These are phyloP conservation scores for Fonsecaea multimorphosa DNA, from an alignment of 2,329 filamentous ascomycete species.

Conservation along the genomic window DNA sequence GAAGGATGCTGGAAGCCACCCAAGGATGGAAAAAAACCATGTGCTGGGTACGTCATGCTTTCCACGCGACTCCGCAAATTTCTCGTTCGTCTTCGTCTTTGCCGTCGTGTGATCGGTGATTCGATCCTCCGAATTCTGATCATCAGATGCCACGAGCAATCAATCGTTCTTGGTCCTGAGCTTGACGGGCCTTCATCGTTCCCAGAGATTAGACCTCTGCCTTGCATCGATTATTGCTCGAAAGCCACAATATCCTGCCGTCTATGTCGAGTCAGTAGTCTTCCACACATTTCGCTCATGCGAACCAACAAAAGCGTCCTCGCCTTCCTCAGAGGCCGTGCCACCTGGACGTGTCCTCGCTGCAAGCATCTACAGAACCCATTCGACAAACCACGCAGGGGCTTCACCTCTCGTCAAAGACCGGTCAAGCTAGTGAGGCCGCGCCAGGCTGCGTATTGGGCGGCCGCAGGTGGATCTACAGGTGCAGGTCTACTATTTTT, in stretches of 20 bases:
- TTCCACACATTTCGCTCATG: constrained; percentile 23
- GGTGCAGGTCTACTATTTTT: constrained; percentile 47
- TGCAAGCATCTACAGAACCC: constrained; percentile 24
- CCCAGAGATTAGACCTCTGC: not conserved
- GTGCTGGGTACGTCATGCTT: constrained; percentile 6
- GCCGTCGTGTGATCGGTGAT: constrained; percentile 11
- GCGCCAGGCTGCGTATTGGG: constrained; percentile 31
- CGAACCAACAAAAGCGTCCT: constrained; percentile 25
- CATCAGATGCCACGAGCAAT: not conserved
- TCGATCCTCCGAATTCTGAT: constrained; percentile 11
- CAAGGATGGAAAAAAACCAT: constrained; percentile 4
- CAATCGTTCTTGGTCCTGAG: not conserved
- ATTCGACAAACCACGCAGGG: constrained; percentile 10
- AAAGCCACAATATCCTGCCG: not conserved
- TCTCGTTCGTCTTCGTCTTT: constrained; percentile 12
- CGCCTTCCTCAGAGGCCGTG: constrained; percentile 26
- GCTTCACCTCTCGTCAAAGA: constrained; percentile 23
- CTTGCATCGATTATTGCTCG: not conserved
- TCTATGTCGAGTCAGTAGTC: constrained; percentile 15
- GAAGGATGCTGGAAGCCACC: too few relatives aligned
- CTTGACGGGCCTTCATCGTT: not conserved
- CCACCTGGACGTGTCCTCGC: constrained; percentile 34
- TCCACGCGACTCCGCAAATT: constrained; percentile 7
- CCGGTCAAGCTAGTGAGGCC: constrained; percentile 28
- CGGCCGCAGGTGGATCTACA: constrained; percentile 33